Evolutionary conservation across 768 basidiomycete genomes (phyloP).

Genomic region (Naganishia antarctica): DNA sequence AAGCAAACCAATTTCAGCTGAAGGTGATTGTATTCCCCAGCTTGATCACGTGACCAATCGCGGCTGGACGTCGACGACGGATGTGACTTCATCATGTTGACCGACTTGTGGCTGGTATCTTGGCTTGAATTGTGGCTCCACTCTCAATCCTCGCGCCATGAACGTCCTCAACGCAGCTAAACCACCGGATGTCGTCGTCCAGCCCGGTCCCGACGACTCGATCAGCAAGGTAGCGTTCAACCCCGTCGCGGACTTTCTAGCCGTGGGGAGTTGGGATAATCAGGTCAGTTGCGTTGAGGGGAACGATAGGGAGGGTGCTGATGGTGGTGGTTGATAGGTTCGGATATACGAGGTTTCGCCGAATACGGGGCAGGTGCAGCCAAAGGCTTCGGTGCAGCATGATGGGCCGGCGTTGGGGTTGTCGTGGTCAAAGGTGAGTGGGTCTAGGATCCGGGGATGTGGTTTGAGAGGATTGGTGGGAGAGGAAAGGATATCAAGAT

Average conservation of each 20-base stretch:
- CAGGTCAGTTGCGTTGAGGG: constrained; percentile 56
- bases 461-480: neutral
- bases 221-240: constrained; percentile 82
- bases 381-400: constrained; percentile 84
- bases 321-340: constrained; percentile 57
- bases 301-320: constrained; percentile 7
- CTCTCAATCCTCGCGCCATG: too few species aligned
- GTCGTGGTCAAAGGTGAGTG: constrained; percentile 80
- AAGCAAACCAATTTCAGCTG: too few species aligned
- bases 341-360: constrained; percentile 77
- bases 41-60: too few species aligned
- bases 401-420: constrained; percentile 83
- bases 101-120: too few species aligned
- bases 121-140: too few species aligned
- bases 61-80: too few species aligned
- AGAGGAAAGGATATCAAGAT: too few species aligned
- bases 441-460: neutral
- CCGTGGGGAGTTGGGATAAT: constrained; percentile 91
- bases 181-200: constrained; percentile 70
- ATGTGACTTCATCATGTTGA: too few species aligned
- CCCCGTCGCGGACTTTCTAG: constrained; percentile 77
- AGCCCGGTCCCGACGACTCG: constrained; percentile 76
- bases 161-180: constrained; percentile 49
- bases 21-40: too few species aligned
- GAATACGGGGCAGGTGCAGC: constrained; percentile 67